phyloP scores from a whole-genome alignment of 31 red algal species.

The Odonthalia washingtoniensis region DNA sequence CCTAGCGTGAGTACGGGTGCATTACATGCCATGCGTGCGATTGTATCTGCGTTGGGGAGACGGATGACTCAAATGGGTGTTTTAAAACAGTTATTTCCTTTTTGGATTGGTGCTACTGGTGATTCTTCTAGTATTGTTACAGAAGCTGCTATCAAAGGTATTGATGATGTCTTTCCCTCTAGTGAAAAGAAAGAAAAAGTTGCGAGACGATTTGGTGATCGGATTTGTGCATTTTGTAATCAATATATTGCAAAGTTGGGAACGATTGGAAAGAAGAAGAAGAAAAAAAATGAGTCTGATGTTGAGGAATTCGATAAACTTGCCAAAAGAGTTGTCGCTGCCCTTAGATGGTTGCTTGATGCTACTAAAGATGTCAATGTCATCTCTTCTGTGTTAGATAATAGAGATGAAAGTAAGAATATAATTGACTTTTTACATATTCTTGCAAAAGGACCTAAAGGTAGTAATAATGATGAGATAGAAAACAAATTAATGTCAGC shows the following conservation, averaged over 20 bases:
- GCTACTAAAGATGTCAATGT: constrained; percentile 32
- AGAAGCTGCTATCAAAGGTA: constrained; percentile 19
- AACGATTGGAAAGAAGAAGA: too few relatives aligned
- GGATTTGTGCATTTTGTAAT: constrained; percentile 25
- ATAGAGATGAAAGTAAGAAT: too few relatives aligned
- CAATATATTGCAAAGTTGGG: constrained; percentile 3
- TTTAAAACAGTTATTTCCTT: constrained; percentile 51
- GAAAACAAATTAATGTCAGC: neutral
- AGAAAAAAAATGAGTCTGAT: neutral
- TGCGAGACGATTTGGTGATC: constrained; percentile 36
- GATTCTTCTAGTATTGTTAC: constrained; percentile 49
- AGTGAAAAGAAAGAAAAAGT: constrained; percentile 24
- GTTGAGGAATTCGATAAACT: constrained; percentile 19
- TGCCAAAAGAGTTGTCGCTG: constrained; percentile 42
- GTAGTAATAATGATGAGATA: neutral
- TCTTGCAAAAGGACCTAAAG: neutral
- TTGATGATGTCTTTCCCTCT: constrained; percentile 44
- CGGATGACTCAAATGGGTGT: constrained; percentile 18
- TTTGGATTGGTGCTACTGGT: constrained; percentile 62
- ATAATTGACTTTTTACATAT: neutral
- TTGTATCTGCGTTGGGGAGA: constrained; percentile 47
- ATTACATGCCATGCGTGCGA: constrained; percentile 39
- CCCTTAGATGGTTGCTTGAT: constrained; percentile 42
- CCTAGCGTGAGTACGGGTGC: constrained; percentile 55
- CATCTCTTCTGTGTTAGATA: too few relatives aligned